Conservation (phyloP, 352 stramenopile species). For the Pythium coloratum region DNA sequence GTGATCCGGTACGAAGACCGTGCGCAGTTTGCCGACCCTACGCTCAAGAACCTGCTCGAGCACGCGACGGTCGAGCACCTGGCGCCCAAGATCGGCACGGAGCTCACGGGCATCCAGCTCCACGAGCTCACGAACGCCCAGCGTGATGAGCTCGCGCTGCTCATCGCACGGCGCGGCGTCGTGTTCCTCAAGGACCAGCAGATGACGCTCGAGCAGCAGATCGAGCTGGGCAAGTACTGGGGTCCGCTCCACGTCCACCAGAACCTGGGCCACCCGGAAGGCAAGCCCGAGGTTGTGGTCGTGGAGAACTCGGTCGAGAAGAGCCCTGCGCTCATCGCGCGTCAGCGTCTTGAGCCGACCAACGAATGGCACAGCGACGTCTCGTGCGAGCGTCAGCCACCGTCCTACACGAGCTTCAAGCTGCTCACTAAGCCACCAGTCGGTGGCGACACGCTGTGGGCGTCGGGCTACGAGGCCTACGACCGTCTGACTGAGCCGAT, state of each 20-base stretch:
- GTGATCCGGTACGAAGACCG: neutral
- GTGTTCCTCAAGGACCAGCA: constrained; percentile 22
- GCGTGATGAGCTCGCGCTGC: constrained; percentile 25
- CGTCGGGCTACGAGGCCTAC: constrained; percentile 46
- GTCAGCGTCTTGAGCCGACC: constrained; percentile 28
- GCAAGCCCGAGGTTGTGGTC: constrained; percentile 20
- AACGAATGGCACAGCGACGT: constrained; percentile 46
- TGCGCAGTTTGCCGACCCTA: neutral
- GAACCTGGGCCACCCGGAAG: constrained; percentile 23
- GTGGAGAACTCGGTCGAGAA: constrained; percentile 4
- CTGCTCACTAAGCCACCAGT: constrained; percentile 34
- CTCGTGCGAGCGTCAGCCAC: constrained; percentile 37
- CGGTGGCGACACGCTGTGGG: constrained; percentile 46
- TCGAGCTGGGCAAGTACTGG: constrained; percentile 32
- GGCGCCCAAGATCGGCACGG: constrained; percentile 31
- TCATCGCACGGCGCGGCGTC: constrained; percentile 14
- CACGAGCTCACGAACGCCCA: constrained; percentile 35
- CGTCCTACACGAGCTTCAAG: constrained; percentile 37
- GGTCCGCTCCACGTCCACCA: constrained; percentile 38
- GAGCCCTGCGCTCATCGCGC: constrained; percentile 10
- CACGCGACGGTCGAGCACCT: constrained; percentile 24
- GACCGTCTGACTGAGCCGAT: constrained; percentile 39
- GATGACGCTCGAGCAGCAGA: constrained; percentile 28
- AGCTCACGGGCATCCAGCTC: constrained; percentile 32
- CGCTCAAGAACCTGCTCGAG: constrained; percentile 31